Base-by-base conservation (phyloP, 345 rosid genomes). In the Salix udensis region DNA sequence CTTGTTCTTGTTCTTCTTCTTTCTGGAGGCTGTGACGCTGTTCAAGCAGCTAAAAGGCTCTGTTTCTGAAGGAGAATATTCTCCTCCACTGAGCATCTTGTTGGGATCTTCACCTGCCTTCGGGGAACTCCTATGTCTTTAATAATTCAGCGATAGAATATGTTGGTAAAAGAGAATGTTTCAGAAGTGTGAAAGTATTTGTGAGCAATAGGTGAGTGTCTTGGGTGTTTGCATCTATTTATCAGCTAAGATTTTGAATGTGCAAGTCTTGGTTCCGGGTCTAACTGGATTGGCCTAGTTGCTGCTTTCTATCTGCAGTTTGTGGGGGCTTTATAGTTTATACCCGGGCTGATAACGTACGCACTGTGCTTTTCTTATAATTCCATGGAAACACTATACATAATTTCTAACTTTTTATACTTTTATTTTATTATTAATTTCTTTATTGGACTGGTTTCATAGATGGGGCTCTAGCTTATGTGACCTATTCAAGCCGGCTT, bases 1-100 rank as follows among this genome's bases (percentile, higher is more conserved):
- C 80, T 86, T 86, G 78, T 81, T 90, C 78, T 82, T 87, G 66
- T 70, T 85, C 78, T 82, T 89, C 87, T 81, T 88, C 78, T 85
- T 86, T 76, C 78, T 89, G 31, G 80, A 70, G 9, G 75, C 8
- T 28, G 69, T 7, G 65, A 50, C 64, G 39, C 61, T 72, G 78
- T 39, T 53, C 73, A 58, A 19, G 80, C 74, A 53, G 70, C 73
- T 24, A 81, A 82, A 83, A 15, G 86, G 84, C 52, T 83, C 78
- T 28, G 82, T 64, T 21, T 23, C 61, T 48, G 61, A 77, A 77
- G 46, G 72, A 50, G 85, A 79, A 81, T 84, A 89, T 83, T 88
- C 89, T 34, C 18, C 82, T 60, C 74, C 88, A 52, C 78, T 85
- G 18, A 79, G 76, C 90, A 86, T 89, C 74, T 77, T 75, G 39